Evolutionary conservation across 2,329 filamentous ascomycete species (phyloP).

Genomic region (Trichoderma aggressivum): DNA sequence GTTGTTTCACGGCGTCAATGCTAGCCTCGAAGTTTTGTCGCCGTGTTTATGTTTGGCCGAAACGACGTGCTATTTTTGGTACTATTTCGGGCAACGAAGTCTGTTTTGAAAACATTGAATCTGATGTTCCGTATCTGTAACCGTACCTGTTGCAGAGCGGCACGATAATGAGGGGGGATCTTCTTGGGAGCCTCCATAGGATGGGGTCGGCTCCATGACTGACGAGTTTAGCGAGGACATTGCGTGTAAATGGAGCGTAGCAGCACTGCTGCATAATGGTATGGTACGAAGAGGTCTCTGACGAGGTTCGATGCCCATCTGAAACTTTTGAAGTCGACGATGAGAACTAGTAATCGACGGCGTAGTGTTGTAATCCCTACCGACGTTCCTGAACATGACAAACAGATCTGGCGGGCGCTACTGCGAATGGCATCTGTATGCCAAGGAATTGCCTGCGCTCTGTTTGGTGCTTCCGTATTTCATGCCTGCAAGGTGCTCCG

Average conservation of each 20-base stretch:
- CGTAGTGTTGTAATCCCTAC: neutral
- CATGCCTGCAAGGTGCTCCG: neutral
- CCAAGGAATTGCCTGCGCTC: neutral
- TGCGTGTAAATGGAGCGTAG: neutral
- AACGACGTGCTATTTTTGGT: conserved; percentile 1
- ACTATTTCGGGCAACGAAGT: neutral
- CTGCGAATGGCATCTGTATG: neutral
- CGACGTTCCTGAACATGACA: neutral
- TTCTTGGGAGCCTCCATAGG: neutral
- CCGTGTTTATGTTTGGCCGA: conserved; percentile 10
- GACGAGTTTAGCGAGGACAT: neutral
- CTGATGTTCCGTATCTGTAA: neutral
- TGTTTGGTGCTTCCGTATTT: neutral
- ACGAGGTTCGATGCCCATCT: neutral
- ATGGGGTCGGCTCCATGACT: neutral
- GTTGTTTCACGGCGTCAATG: conserved; percentile 6
- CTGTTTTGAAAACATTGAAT: neutral
- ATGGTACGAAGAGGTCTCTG: neutral
- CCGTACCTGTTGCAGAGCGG: neutral
- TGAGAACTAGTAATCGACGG: neutral
- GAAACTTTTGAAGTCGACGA: neutral
- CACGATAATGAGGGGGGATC: neutral
- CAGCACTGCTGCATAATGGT: neutral
- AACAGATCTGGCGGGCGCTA: neutral
- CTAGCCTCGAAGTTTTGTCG: neutral